phyloP scores from a whole-genome alignment of 2,329 filamentous ascomycete species.

The Xylariales sp. region DNA sequence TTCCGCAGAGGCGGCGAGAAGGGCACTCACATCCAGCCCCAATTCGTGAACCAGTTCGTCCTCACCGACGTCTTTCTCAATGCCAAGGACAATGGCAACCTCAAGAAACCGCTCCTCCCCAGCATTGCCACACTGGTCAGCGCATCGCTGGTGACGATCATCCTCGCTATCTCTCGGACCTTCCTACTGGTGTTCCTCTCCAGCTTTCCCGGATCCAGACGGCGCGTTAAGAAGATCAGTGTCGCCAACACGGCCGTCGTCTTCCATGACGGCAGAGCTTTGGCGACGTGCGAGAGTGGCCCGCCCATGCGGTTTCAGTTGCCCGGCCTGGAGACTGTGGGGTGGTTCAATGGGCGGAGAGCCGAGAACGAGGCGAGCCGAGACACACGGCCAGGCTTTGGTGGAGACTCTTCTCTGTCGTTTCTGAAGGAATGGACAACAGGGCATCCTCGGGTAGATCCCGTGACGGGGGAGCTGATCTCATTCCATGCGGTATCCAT shows the following conservation, averaged over 20 bases:
- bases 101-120: constrained; percentile 56
- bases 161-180: constrained; percentile 50
- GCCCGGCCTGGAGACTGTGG: constrained; percentile 61
- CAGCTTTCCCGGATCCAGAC: constrained; percentile 49
- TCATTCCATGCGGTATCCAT: constrained; percentile 64
- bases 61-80: constrained; percentile 62
- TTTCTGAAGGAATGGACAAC: constrained; percentile 71
- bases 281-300: constrained; percentile 68
- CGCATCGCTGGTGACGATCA: constrained; percentile 46
- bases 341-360: constrained; percentile 61
- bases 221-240: constrained; percentile 61
- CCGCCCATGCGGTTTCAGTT: constrained; percentile 62
- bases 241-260: constrained; percentile 64
- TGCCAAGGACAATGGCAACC: constrained; percentile 38
- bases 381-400: constrained; percentile 36
- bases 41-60: constrained; percentile 67
- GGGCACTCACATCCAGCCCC: constrained; percentile 41
- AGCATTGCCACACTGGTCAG: constrained; percentile 64
- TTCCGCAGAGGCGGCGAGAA: constrained; percentile 42
- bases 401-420: constrained; percentile 48
- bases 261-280: constrained; percentile 63
- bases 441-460: constrained; percentile 64
- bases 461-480: constrained; percentile 58
- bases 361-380: constrained; percentile 44
- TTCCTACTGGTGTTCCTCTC: constrained; percentile 54